These are phyloP conservation scores for Oidiodendron maius DNA, from an alignment of 495 filamentous ascomycete genomes.

Conservation along the genomic window DNA sequence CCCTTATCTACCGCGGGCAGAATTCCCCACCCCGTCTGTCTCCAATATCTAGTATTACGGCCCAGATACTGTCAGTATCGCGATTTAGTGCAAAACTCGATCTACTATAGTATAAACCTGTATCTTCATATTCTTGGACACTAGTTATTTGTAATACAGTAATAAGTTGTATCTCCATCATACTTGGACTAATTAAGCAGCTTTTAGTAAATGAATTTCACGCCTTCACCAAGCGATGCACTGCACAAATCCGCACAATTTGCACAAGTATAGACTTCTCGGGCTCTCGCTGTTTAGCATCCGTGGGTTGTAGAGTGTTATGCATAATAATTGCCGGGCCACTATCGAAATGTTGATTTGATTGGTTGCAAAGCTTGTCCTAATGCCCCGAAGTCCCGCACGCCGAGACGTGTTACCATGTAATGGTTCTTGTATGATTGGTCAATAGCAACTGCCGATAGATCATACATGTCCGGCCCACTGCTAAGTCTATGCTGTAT, in stretches of 20 bases:
- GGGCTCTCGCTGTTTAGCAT: background rate
- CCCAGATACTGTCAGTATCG: too few species aligned
- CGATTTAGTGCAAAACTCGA: too few species aligned
- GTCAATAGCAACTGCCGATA: background rate
- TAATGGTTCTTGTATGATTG: background rate
- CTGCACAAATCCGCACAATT: background rate
- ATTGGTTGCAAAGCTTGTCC: background rate
- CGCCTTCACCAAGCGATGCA: too few species aligned
- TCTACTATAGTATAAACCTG: background rate
- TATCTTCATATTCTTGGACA: background rate
- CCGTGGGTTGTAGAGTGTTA: background rate
- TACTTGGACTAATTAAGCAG: background rate
- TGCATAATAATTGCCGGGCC: background rate
- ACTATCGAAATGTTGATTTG: background rate
- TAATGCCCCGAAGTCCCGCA: too few species aligned
- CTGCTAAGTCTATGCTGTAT: background rate
- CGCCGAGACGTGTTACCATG: background rate
- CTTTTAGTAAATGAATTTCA: background rate
- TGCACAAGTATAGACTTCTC: background rate
- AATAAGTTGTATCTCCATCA: too few species aligned
- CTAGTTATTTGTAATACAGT: too few species aligned
- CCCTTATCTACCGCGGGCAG: too few species aligned
- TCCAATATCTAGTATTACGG: too few species aligned
- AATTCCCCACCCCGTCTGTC: too few species aligned
- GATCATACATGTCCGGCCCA: background rate